Percentiles rank a stretch among this genome's conserved stretches.
These are phyloP conservation scores for Aspergillus campestris DNA, from an alignment of 495 filamentous ascomycete genomes.

Conservation along the genomic window DNA sequence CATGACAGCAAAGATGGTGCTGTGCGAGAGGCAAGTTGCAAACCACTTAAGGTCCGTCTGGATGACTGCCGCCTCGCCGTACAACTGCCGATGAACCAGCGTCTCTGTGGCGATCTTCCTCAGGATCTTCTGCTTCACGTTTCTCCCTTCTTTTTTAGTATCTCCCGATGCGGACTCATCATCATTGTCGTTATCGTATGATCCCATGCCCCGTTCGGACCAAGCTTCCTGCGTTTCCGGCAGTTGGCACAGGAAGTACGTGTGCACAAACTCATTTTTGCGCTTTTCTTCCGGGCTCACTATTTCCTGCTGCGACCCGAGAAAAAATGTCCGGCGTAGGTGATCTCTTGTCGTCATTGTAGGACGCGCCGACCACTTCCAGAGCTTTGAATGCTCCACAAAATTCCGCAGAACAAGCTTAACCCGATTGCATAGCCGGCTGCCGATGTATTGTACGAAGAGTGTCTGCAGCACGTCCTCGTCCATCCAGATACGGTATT, in stretches of 20 bases:
- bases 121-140: conserved; percentile 46
- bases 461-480: conserved; percentile 54
- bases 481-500: conserved; percentile 49
- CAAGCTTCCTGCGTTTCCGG: conserved; percentile 12
- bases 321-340: conserved; percentile 21
- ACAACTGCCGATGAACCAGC: conserved; percentile 39
- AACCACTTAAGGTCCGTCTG: conserved; percentile 49
- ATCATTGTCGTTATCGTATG: conserved; percentile 7
- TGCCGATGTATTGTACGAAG: conserved; percentile 52
- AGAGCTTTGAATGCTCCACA: conserved; percentile 29
- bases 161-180: conserved; percentile 8
- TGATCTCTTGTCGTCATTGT: conserved; percentile 11
- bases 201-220: conserved; percentile 3
- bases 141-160: conserved; percentile 17
- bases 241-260: conserved; percentile 39
- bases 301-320: neutral
- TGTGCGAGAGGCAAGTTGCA: conserved; percentile 42
- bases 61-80: conserved; percentile 45
- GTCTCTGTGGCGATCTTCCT: conserved; percentile 49
- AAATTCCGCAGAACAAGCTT: conserved; percentile 37
- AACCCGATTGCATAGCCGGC: conserved; percentile 44
- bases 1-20: conserved; percentile 42
- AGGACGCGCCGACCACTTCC: conserved; percentile 27
- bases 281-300: conserved; percentile 12
- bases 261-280: conserved; percentile 16